Evolutionary conservation across 176 grass and related monocot species (phyloP).

Genomic region (Oryza punctata): DNA sequence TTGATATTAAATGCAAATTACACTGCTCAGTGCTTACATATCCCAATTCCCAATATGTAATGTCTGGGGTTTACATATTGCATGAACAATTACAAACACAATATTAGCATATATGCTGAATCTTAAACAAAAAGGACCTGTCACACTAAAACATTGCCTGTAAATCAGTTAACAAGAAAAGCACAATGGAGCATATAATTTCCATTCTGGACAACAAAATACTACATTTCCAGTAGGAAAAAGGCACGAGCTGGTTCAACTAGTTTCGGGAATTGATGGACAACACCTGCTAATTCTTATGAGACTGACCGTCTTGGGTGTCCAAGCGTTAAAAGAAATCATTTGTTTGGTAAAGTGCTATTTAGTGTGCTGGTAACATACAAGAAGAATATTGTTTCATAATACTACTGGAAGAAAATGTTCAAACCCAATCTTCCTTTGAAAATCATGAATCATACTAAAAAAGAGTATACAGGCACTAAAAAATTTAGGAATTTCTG

Average conservation of each 20-base stretch:
- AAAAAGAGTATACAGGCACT: not conserved
- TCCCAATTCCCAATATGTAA: not conserved
- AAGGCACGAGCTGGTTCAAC: not conserved
- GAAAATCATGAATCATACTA: not conserved
- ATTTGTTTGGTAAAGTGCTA: not conserved
- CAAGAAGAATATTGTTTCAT: not conserved
- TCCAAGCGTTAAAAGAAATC: too few relatives aligned
- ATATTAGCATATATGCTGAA: slow-evolving; percentile 2
- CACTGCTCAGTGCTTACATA: not conserved
- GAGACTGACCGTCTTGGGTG: too few relatives aligned
- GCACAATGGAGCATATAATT: not conserved
- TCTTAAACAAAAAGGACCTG: not conserved
- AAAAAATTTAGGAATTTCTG: not conserved
- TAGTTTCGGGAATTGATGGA: not conserved
- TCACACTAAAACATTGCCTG: slow-evolving; percentile 1
- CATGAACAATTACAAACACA: not conserved
- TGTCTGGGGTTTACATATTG: not conserved
- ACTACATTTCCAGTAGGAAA: not conserved
- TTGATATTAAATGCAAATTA: not conserved
- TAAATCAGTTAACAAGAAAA: slow-evolving; percentile 2
- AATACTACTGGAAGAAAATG: not conserved
- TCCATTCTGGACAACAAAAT: not conserved
- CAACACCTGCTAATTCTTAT: not conserved
- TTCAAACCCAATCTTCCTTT: not conserved
- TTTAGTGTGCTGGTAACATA: not conserved